phyloP scores from a whole-genome alignment of 2,329 filamentous ascomycete genomes.

The Teratosphaeria pseudoeucalypti region DNA sequence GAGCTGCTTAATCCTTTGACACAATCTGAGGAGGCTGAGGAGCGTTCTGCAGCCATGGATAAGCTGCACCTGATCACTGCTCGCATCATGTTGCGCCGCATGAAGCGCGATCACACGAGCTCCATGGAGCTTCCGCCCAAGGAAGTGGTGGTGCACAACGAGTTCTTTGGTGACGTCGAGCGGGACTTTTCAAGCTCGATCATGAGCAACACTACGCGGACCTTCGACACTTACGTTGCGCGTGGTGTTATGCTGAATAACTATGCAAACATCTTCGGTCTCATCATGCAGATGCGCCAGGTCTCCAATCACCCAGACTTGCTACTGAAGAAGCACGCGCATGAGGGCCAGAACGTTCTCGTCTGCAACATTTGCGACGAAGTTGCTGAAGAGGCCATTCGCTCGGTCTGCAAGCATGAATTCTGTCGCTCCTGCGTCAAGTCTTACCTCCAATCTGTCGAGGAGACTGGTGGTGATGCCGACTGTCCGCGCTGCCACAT shows the following conservation, averaged over 20 bases:
- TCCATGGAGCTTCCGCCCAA: slow-evolving; percentile 96
- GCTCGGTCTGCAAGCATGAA: slow-evolving; percentile 85
- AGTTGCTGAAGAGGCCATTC: slow-evolving; percentile 86
- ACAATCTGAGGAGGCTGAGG: slow-evolving; percentile 33
- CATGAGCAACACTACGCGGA: slow-evolving; percentile 80
- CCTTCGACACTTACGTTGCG: slow-evolving; percentile 92
- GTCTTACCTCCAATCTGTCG: slow-evolving; percentile 69
- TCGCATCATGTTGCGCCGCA: slow-evolving; percentile 86
- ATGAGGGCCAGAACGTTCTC: slow-evolving; percentile 79
- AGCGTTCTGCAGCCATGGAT: slow-evolving; percentile 59
- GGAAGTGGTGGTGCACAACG: slow-evolving; percentile 80
- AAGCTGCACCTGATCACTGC: slow-evolving; percentile 85
- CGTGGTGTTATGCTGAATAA: slow-evolving; percentile 90
- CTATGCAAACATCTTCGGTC: slow-evolving; percentile 96
- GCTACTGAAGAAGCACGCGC: slow-evolving; percentile 75
- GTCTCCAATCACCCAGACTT: slow-evolving; percentile 91
- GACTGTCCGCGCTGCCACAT: slow-evolving; percentile 93
- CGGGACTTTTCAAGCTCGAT: slow-evolving; percentile 92
- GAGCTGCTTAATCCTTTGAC: slow-evolving; percentile 75
- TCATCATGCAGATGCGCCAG: slow-evolving; percentile 99
- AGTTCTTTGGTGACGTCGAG: slow-evolving; percentile 94
- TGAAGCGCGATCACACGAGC: slow-evolving; percentile 87
- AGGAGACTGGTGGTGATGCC: slow-evolving; percentile 47
- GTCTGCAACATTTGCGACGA: slow-evolving; percentile 96
- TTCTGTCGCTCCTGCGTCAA: slow-evolving; percentile 76